Evolutionary conservation across 2,329 filamentous ascomycete species (phyloP), one percentile per base, ranked within the genome.

Genomic region (Biscogniauxia marginata): DNA sequence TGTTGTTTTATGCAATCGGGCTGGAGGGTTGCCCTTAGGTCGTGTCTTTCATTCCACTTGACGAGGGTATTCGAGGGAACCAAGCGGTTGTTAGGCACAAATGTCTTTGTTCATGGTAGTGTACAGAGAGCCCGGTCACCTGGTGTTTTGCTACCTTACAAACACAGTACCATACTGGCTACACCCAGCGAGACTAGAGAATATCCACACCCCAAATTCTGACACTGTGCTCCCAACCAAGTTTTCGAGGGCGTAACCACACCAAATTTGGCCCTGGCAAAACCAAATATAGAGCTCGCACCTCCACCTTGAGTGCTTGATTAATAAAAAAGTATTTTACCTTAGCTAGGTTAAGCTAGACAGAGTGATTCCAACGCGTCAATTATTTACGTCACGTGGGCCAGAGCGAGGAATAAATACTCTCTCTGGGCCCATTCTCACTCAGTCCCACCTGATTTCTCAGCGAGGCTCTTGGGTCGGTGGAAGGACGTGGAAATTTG

Each of bases 31-130:
- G 7, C 19, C 43, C 24, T 25, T 22, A 30, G 18, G 30, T 20
- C 46, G 21, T 63, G 53, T 60, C 57, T 64, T 55, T 65, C 62
- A 63, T 67, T 66, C 53, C 55, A n/a, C 30, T 39, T 9, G 30
- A 39, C 13, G n/a, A 39, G 30, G 30, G 3, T 16, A 59, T 55
- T 50, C 13, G 56, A 54, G 51, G 46, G 54, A 52, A 54, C 59
- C 55, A 52, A 51, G 54, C 53, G 53, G 47, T 62, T 60, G 55
- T 61, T 58, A 65, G 60, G 65, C 61, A 63, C 67, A 59, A 61
- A 51, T 65, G 63, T 69, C 63, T 68, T n/a, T n/a, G n/a, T n/a
- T n/a, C n/a, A n/a, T 62, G 62, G 59, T 63, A 60, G 43, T 44
- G 20, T 49, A 50, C 60, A 53, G 58, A 56, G 61, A 59, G 5